Percentiles rank a stretch among this genome's conserved stretches.
phyloP scores from a whole-genome alignment of 306 rosid species.

The Malus sieversii region DNA sequence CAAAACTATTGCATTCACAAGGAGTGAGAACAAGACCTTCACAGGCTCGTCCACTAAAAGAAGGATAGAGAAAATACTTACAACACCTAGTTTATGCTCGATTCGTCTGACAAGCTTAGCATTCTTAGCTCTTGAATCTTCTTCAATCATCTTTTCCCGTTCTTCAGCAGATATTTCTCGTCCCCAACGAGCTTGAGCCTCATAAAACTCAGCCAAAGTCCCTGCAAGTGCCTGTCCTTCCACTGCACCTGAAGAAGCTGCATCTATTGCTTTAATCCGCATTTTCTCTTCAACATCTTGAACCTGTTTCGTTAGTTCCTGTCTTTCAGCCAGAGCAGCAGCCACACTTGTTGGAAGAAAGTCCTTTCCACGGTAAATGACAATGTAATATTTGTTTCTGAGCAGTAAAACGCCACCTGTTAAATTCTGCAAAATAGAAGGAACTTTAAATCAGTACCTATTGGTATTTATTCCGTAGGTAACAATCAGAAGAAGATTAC shows the following conservation, averaged over 20 bases:
- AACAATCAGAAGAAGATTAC: background rate
- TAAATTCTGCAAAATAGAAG: slow-evolving; percentile 52
- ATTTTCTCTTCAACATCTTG: slow-evolving; percentile 76
- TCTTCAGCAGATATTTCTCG: slow-evolving; percentile 67
- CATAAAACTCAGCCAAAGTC: slow-evolving; percentile 72
- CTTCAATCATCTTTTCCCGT: slow-evolving; percentile 67
- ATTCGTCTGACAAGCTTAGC: slow-evolving; percentile 55
- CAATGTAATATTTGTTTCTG: slow-evolving; percentile 82
- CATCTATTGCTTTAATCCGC: slow-evolving; percentile 33
- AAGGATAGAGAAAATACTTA: slow-evolving; percentile 32
- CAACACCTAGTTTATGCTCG: slow-evolving; percentile 63
- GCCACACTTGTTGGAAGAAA: slow-evolving; percentile 83
- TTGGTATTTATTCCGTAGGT: background rate
- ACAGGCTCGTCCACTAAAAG: background rate
- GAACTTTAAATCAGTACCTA: background rate
- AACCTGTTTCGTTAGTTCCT: slow-evolving; percentile 55
- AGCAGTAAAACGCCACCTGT: slow-evolving; percentile 90
- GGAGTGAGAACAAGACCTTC: background rate
- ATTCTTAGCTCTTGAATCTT: slow-evolving; percentile 53
- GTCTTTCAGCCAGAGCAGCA: slow-evolving; percentile 69
- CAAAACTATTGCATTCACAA: background rate
- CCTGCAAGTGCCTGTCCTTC: slow-evolving; percentile 67
- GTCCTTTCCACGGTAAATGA: slow-evolving; percentile 89
- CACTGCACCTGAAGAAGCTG: slow-evolving; percentile 31
- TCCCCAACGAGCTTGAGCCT: slow-evolving; percentile 85